Percentiles rank a stretch among this genome's conserved stretches.
phyloP scores from a whole-genome alignment of 495 filamentous ascomycete species.

The Penicillium canescens region DNA sequence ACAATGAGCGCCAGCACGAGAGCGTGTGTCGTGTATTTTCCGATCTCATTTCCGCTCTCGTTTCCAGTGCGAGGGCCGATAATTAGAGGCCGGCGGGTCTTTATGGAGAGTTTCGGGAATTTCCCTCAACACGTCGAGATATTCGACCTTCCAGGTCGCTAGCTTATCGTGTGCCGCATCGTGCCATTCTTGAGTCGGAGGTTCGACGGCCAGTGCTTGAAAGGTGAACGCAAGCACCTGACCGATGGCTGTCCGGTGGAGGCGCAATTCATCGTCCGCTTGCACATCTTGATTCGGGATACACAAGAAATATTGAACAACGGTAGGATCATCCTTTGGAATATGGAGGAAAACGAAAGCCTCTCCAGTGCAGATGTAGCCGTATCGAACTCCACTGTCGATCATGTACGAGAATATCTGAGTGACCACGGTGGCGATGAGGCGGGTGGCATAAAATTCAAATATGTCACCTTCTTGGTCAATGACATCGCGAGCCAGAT shows the following conservation, averaged over 20 bases:
- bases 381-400: slow-evolving; percentile 33
- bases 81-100: slow-evolving; percentile 23
- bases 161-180: slow-evolving; percentile 27
- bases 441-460: neutral
- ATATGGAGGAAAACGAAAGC: slow-evolving; percentile 46
- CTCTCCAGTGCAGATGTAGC: slow-evolving; percentile 46
- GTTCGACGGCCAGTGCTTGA: slow-evolving; percentile 33
- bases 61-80: slow-evolving; percentile 30
- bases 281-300: slow-evolving; percentile 32
- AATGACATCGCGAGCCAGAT: neutral
- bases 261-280: slow-evolving; percentile 20
- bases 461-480: no score
- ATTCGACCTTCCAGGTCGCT: slow-evolving; percentile 29
- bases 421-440: slow-evolving; percentile 35
- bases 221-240: slow-evolving; percentile 51
- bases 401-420: slow-evolving; percentile 49
- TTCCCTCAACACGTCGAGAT: slow-evolving; percentile 24
- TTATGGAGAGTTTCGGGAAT: slow-evolving; percentile 28
- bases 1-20: slow-evolving; percentile 23
- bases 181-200: slow-evolving; percentile 41
- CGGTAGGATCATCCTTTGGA: slow-evolving; percentile 24
- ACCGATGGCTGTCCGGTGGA: slow-evolving; percentile 44
- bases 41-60: no score
- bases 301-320: slow-evolving; percentile 30
- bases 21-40: slow-evolving; percentile 28